Conservation (phyloP, 1,139 yeast genomes). For the Pneumocystis sp. region DNA sequence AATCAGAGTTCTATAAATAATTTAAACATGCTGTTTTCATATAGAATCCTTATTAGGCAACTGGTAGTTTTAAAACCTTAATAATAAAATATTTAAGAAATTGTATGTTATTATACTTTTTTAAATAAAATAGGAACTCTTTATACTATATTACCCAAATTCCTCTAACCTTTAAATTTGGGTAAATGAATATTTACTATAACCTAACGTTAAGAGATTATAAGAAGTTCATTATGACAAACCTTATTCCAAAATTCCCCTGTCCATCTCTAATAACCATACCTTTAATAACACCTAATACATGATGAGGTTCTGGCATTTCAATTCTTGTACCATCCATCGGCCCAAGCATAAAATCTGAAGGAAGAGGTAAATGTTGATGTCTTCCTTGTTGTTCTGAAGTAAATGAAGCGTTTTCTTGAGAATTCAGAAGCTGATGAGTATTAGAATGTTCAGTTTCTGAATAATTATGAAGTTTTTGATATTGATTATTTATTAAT, state of each 20-base stretch:
- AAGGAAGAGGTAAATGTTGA: neutral
- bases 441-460: neutral
- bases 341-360: conserved; percentile 1
- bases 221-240: neutral
- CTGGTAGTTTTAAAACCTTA: neutral
- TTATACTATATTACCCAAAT: neutral
- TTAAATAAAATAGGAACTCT: neutral
- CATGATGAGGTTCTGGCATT: conserved; percentile 1
- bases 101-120: neutral
- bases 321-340: neutral
- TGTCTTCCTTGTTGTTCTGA: conserved; percentile 1
- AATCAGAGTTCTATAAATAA: no score
- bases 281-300: neutral
- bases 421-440: neutral
- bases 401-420: neutral
- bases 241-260: conserved; percentile 1
- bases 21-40: no score
- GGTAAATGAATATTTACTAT: neutral
- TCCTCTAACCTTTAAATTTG: neutral
- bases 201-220: neutral
- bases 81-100: neutral
- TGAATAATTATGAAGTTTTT: neutral
- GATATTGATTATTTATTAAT: neutral
- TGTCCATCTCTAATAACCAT: conserved; percentile 1
- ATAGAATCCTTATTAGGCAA: no score